Evolutionary conservation across 345 rosid species (phyloP).

Genomic region (Populus nigra): DNA sequence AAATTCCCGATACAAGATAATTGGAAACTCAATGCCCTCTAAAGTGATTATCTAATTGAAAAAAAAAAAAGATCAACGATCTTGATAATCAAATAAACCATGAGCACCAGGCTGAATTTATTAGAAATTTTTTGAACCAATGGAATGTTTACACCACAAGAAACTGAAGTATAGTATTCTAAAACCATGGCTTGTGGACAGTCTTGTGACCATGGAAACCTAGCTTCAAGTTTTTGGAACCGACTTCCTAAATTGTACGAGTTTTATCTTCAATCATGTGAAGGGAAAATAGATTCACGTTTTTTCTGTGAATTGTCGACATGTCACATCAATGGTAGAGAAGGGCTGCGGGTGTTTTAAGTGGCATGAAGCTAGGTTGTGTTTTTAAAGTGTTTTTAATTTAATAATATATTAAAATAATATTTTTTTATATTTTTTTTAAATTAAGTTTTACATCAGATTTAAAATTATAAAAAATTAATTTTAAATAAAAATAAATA

Average conservation of each 20-base stretch:
- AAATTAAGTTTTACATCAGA: too few relatives aligned
- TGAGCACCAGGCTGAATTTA: too few relatives aligned
- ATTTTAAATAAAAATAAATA: too few relatives aligned
- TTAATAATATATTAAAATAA: too few relatives aligned
- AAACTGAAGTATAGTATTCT: background rate
- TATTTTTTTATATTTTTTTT: too few relatives aligned
- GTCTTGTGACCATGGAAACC: conserved; percentile 10
- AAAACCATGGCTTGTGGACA: background rate
- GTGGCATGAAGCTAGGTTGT: too few relatives aligned
- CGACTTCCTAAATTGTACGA: background rate
- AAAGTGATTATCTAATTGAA: background rate
- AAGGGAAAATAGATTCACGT: background rate
- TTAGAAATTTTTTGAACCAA: background rate
- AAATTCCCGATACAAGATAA: background rate
- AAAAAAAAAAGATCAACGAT: too few relatives aligned
- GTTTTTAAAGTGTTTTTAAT: too few relatives aligned
- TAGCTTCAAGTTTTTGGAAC: background rate
- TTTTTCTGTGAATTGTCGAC: background rate
- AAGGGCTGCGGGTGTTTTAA: too few relatives aligned
- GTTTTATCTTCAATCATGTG: background rate
- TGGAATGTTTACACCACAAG: background rate
- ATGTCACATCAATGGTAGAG: too few relatives aligned
- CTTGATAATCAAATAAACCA: background rate
- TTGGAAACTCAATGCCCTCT: background rate
- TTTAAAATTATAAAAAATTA: too few relatives aligned